These are phyloP conservation scores for Nicotiana sylvestris DNA, from an alignment of 257 asterid species.

Conservation along the genomic window DNA sequence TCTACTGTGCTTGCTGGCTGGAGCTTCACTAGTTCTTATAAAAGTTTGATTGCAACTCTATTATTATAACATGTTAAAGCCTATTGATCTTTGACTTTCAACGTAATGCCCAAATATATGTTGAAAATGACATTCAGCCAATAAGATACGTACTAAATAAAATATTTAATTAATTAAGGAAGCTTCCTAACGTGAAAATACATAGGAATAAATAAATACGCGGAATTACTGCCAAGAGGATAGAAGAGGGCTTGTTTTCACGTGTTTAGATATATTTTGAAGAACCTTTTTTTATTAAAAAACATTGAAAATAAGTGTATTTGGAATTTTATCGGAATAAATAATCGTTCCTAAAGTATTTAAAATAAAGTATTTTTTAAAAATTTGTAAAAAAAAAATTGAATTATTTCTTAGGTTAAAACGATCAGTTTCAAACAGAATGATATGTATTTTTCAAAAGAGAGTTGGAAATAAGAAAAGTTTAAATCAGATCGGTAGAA, in stretches of 20 bases:
- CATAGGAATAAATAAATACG: no score
- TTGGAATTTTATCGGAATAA: no score
- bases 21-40: neutral
- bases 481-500: neutral
- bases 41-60: neutral
- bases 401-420: no score
- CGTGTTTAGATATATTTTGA: neutral
- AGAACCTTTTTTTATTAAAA: no score
- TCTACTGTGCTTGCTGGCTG: neutral
- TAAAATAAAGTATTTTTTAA: no score
- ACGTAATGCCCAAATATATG: neutral
- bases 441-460: no score
- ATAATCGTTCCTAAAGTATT: no score
- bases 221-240: neutral
- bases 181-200: no score
- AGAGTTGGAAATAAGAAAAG: neutral
- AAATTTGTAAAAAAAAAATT: no score
- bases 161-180: neutral
- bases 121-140: neutral
- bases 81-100: neutral
- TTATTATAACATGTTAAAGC: neutral
- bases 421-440: neutral
- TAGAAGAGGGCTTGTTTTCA: neutral
- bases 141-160: neutral
- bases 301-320: no score